Base-by-base conservation (phyloP, 306 rosid species). In the Purshia tridentata region DNA sequence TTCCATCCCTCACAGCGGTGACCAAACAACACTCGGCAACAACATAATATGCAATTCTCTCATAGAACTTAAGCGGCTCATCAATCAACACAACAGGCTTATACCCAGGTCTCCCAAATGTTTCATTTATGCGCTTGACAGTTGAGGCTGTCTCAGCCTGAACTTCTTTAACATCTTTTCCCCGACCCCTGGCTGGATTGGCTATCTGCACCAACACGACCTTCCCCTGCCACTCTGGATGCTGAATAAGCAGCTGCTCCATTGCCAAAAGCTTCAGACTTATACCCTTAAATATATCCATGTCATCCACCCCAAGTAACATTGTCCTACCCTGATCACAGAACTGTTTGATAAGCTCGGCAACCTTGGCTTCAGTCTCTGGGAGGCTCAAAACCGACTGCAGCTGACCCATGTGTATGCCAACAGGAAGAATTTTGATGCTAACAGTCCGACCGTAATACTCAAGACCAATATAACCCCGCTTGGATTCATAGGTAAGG, bases 151-250 rank as follows among this genome's bases (percentile, higher is more conserved):
- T 86, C 84, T 92, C 97, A 0, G 73, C 85, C 67, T 84, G 91
- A 65, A 88, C 86, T 78, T 92, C 97, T 53, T 80, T 82, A 70
- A 92, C 96, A 23, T 87, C 96, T 64, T 84, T 89, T 51, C 97
- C 97, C 18, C 86, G 78, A 8, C 93, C 96, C 69, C 97, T 85
- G 0, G 97, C 96, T 45, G 97, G 97, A 75, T 89, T 89, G 35
- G 93, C 96, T 61, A 92, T 92, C 87, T 92, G 97, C 42, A 92
- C 97, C 60, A 89, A 72, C 15, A 92, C 96, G 1, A 92, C 97
- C 69, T 79, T 85, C 37, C 89, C 96, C 63, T 53, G 81, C 74
- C 78, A 86, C 67, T 84, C 93, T 0, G 90, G 88, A 42, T 92
- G 88, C 82, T 86, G 92, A 60, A 74, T 56, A 41, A 91, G 96